Evolutionary conservation across 345 rosid species (phyloP).

Genomic region (Pugionium cornutum): DNA sequence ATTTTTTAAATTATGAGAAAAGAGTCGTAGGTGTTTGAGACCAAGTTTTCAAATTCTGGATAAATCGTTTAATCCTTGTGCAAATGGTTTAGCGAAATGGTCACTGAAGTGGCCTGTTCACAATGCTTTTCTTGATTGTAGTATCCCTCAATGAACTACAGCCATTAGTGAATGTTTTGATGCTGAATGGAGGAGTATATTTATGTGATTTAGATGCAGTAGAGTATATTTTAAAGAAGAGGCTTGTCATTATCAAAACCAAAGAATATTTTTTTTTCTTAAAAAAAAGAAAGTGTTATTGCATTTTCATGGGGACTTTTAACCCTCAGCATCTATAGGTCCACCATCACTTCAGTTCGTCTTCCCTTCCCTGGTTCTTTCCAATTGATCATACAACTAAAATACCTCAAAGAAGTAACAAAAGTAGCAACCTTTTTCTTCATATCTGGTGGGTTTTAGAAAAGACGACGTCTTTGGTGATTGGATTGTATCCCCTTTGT

Average conservation of each 20-base stretch:
- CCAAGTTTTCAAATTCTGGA: no score
- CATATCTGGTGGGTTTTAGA: constrained; percentile 11
- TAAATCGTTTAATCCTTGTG: no score
- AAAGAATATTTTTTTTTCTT: constrained; percentile 23
- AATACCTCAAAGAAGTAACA: constrained; percentile 6
- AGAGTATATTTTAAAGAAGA: background rate
- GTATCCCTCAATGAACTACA: no score
- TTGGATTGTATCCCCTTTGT: constrained; percentile 17
- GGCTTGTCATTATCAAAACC: constrained; percentile 26
- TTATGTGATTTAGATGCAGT: no score
- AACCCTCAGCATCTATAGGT: constrained; percentile 20
- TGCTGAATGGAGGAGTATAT: no score
- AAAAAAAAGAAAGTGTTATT: background rate
- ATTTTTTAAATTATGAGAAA: no score
- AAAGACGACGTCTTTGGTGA: constrained; percentile 20
- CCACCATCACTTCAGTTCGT: constrained; percentile 35
- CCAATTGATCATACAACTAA: constrained; percentile 17
- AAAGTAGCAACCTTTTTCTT: constrained; percentile 17
- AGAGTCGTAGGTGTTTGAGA: no score
- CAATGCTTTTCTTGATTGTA: no score
- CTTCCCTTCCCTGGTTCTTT: constrained; percentile 14
- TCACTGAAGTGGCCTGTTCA: no score
- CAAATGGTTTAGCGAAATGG: no score
- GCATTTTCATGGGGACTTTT: constrained; percentile 20
- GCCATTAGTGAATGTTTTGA: no score